A percentile compares a stretch with the other conserved stretches of the same genome.
Evolutionary conservation across 2,329 filamentous ascomycete species (phyloP).

Genomic region (Hypoxylon sp.): DNA sequence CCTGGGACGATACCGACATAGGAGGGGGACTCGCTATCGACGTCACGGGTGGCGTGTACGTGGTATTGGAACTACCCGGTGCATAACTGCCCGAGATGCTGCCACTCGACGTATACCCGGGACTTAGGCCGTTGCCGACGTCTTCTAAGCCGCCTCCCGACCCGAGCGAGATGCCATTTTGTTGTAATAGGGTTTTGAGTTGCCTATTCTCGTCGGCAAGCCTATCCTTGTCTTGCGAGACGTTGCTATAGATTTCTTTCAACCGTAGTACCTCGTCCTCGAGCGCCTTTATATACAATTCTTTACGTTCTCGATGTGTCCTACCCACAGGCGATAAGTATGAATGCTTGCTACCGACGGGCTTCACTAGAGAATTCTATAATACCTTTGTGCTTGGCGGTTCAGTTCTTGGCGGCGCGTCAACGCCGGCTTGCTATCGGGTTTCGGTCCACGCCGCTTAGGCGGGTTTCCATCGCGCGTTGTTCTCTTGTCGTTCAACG

Average conservation of each 20-base stretch:
- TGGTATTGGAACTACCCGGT: slow-evolving; percentile 59
- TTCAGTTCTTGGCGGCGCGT: slow-evolving; percentile 95
- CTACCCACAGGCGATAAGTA: slow-evolving; percentile 62
- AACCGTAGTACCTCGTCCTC: slow-evolving; percentile 92
- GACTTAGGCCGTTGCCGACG: slow-evolving; percentile 62
- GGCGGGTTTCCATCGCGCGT: slow-evolving; percentile 89
- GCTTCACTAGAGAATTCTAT: slow-evolving; percentile 33
- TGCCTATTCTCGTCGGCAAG: slow-evolving; percentile 84
- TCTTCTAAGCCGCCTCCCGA: slow-evolving; percentile 58
- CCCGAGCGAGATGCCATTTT: slow-evolving; percentile 64
- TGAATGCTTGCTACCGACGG: slow-evolving; percentile 3
- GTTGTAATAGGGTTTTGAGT: slow-evolving; percentile 71
- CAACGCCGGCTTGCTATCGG: slow-evolving; percentile 93
- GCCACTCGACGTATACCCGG: slow-evolving; percentile 65
- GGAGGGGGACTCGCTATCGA: slow-evolving; percentile 61
- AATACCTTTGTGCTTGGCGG: slow-evolving; percentile 91
- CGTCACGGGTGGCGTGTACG: slow-evolving; percentile 65
- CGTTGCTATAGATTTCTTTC: slow-evolving; percentile 84
- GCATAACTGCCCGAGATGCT: slow-evolving; percentile 76
- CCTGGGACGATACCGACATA: slow-evolving; percentile 55
- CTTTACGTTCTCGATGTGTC: slow-evolving; percentile 96
- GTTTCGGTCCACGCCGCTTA: slow-evolving; percentile 94
- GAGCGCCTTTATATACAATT: slow-evolving; percentile 93
- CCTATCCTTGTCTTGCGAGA: slow-evolving; percentile 81
- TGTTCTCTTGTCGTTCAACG: slow-evolving; percentile 78